Evolutionary conservation across 164 flowering plant genomes (phyloP).

Genomic region (Berberis vulgaris): DNA sequence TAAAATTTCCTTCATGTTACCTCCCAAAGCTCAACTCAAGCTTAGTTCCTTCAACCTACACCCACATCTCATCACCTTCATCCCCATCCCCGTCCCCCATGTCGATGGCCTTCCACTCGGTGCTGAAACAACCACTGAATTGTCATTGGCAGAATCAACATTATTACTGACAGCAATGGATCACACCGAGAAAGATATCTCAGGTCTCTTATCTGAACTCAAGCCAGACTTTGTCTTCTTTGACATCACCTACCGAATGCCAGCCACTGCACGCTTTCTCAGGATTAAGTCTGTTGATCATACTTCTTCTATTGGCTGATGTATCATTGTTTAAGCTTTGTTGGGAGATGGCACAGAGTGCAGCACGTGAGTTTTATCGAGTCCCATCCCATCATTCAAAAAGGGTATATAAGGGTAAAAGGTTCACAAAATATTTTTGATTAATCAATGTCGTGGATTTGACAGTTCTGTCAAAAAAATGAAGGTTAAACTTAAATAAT

Average conservation of each 20-base stretch:
- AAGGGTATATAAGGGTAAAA: too few relatives aligned
- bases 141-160: background rate
- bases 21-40: slow-evolving; percentile 4
- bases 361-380: too few relatives aligned
- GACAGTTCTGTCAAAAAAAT: too few relatives aligned
- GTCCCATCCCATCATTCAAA: too few relatives aligned
- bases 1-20: slow-evolving; percentile 3
- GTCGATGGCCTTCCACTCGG: slow-evolving; percentile 10
- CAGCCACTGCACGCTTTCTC: background rate
- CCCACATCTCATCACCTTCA: slow-evolving; percentile 5
- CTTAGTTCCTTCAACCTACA: background rate
- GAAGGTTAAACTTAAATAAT: too few relatives aligned
- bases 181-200: background rate
- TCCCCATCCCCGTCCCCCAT: slow-evolving; percentile 2
- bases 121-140: slow-evolving; percentile 1
- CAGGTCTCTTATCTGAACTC: background rate
- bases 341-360: too few relatives aligned
- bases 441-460: too few relatives aligned
- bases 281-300: slow-evolving; percentile 2
- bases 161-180: slow-evolving; percentile 8
- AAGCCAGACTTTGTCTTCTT: slow-evolving; percentile 2
- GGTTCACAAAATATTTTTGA: too few relatives aligned
- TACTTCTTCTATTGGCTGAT: too few relatives aligned
- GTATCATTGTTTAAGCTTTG: too few relatives aligned
- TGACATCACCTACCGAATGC: slow-evolving; percentile 7